These are phyloP conservation scores for Colletotrichum sp. DNA, from an alignment of 2,329 filamentous ascomycete species.

Conservation along the genomic window DNA sequence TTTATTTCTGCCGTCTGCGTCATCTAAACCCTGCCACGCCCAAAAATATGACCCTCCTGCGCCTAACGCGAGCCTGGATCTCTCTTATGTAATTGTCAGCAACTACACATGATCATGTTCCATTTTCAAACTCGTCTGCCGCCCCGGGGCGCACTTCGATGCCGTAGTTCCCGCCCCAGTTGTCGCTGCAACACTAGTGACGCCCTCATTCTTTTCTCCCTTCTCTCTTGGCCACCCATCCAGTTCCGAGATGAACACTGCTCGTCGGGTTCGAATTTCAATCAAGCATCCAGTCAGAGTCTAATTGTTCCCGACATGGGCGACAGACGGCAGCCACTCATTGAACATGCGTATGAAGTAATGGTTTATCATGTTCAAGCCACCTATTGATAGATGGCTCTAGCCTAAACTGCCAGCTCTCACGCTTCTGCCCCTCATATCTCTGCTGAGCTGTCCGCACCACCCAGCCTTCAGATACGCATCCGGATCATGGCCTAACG, in stretches of 20 bases:
- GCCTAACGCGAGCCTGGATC: background rate
- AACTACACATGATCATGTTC: background rate
- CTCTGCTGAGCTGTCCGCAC: background rate
- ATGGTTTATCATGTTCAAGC: constrained; percentile 21
- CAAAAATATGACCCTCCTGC: background rate
- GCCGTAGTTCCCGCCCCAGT: background rate
- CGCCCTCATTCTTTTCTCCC: constrained; percentile 4
- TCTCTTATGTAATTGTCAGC: background rate
- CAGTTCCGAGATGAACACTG: background rate
- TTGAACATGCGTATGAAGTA: background rate
- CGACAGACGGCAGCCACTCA: background rate
- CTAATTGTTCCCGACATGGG: background rate
- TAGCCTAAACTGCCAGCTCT: constrained; percentile 9
- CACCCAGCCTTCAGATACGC: constrained; percentile 14
- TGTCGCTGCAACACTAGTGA: background rate
- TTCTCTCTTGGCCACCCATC: constrained; percentile 2
- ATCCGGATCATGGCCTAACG: background rate
- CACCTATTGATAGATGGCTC: constrained; percentile 15
- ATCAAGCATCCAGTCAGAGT: background rate
- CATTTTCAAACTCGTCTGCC: background rate
- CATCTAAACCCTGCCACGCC: background rate
- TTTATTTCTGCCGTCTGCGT: background rate
- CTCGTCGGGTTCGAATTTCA: background rate
- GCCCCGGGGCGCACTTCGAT: background rate
- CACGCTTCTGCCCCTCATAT: background rate